Base-by-base conservation (phyloP, 2,329 filamentous ascomycete species). In the Colletotrichum brevisporum region DNA sequence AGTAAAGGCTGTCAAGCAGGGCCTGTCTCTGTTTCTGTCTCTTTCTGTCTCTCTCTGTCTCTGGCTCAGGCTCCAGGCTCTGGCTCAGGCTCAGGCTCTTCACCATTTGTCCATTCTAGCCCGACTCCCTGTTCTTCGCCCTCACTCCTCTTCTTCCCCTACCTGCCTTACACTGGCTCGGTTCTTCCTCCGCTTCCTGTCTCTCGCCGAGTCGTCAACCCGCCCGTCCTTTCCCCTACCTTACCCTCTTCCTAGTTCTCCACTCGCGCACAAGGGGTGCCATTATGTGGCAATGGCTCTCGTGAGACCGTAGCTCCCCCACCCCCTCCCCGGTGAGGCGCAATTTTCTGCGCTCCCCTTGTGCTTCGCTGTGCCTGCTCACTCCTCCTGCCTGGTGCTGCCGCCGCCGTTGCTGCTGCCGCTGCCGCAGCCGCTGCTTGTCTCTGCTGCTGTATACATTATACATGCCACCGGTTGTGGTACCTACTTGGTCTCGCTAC, bases 381-480 rank as follows among this genome's bases (percentile, higher is more conserved):
- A 67, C 52, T 69, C 55, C 54, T 58, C 58, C 56, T 52, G 63
- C 59, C 65, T 68, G 48, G 43, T 67, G 56, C 71, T 60, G 31
- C 21, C 21, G 21, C 45, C 69, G n/a, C 26, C 63, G 41, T 53
- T 63, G 61, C 62, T 71, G 9, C 2, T 36, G 31, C 50, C 68
- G 27, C 45, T 67, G 41, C 50, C 53, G 58, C 62, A 63, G 26
- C 26, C 60, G 52, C 71, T 58, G 57, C 71, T 69, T 59, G 55
- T 64, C 55, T 76, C 74, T 78, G 71, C 74, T 78, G 71, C 73
- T 74, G 75, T 76, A 74, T 78, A 77, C 73, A 72, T 74, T 76
- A 76, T 79, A 79, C 74, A 71, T 69, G 75, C 73, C 75, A 76
- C 78, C 78, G 75, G 76, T 76, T 76, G 75, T 74, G 77, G 79